Base-by-base conservation (phyloP, 2,329 filamentous ascomycete species). In the Curvularia eragrostidis region DNA sequence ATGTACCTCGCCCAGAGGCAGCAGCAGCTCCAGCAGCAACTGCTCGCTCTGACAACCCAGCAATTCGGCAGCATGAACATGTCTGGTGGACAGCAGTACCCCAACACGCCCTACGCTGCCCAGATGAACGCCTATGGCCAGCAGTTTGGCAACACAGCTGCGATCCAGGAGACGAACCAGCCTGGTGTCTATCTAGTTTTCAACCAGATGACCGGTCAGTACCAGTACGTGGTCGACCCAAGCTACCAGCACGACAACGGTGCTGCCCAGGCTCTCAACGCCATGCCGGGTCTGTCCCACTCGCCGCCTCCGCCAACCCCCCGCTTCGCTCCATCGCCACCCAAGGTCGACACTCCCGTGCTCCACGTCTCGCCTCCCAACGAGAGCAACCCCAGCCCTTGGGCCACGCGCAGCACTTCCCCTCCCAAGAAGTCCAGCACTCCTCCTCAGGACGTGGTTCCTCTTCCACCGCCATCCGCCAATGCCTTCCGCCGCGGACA, bases 401-500 rank as follows among this genome's bases (percentile, higher is more conserved):
- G 78, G 72, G 79, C 74, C 52, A 74, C 75, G 58, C 88, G 91
- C 74, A 90, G 89, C 71, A 85, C 88, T 43, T 86, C 85, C 34
- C 85, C 86, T 47, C 85, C 84, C 3, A 85, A 84, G 78, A 81
- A 83, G 71, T 85, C 85, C 47, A 85, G 89, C 49, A 89, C 91
- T 18, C 90, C 90, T 5, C 85, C 86, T 13, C 87, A 91, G 67
- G 84, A 88, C 57, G 83, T 87, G 48, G 80, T 85, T 66, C 91
- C 93, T 39, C 85, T 97, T 52, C 93, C 93, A 51, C 92, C 92
- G 26, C 91, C 92, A 58, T 96, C 93, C 54, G 91, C 91, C 65
- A 95, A 93, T 71, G 92, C 93, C 43, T 97, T 97, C 84, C 93
- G 93, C 62, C 91, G 93, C 57, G 91, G 91, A 55, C 94, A 98